phyloP scores from a whole-genome alignment of 331 rosid genomes.

The Saraca asoca region DNA sequence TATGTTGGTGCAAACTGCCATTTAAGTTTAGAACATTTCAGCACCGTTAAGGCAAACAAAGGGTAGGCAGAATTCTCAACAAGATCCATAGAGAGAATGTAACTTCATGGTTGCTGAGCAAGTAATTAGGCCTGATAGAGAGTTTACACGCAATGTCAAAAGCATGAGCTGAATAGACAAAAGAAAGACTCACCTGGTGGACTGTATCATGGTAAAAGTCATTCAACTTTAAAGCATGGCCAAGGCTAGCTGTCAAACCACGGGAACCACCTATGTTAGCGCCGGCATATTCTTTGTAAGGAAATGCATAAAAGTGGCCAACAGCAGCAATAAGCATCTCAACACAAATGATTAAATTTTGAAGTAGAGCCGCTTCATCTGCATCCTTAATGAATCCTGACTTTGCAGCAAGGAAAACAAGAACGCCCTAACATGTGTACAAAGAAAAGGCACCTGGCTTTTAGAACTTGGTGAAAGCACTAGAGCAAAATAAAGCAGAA shows the following conservation, averaged over 20 bases:
- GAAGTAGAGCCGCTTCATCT: constrained; percentile 84
- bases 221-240: constrained; percentile 85
- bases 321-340: constrained; percentile 98
- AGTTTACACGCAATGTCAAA: constrained; percentile 11
- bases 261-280: constrained; percentile 82
- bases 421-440: constrained; percentile 70
- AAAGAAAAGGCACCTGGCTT: constrained; percentile 26
- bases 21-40: constrained; percentile 25
- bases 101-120: constrained; percentile 10
- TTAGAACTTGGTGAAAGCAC: neutral
- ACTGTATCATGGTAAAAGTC: constrained; percentile 97
- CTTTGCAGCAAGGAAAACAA: constrained; percentile 97
- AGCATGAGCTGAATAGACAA: constrained; percentile 21
- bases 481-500: constrained; percentile 7
- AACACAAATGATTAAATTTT: constrained; percentile 87
- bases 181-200: constrained; percentile 86
- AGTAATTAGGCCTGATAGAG: constrained; percentile 19
- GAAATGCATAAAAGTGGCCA: constrained; percentile 96
- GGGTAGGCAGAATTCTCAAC: constrained; percentile 6
- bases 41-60: constrained; percentile 24
- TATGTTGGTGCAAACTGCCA: constrained; percentile 98
- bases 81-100: constrained; percentile 18
- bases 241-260: constrained; percentile 83
- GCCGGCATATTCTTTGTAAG: constrained; percentile 99
- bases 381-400: constrained; percentile 75